Evolutionary conservation across 2,329 filamentous ascomycete species (phyloP).

Genomic region (Aspergillus hiratsukae): DNA sequence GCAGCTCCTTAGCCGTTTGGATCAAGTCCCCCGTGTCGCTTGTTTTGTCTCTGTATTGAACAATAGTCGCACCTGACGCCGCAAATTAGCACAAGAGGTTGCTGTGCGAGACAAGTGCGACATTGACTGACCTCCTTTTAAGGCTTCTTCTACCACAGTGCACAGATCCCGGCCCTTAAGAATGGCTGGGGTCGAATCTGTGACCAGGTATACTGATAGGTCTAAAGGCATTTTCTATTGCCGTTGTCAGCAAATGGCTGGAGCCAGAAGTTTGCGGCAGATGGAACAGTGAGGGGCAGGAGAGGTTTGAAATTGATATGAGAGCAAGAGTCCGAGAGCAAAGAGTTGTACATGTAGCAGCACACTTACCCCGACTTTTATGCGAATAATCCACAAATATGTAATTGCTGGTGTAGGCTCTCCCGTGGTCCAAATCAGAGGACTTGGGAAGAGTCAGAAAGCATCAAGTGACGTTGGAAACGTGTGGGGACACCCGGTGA

Average conservation of each 20-base stretch:
- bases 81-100: conserved; percentile 3
- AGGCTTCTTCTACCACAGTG: conserved; percentile 67
- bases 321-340: not conserved
- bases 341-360: not conserved
- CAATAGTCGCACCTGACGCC: conserved; percentile 63
- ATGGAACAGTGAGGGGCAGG: not conserved
- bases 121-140: conserved; percentile 61
- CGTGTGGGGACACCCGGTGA: conserved; percentile 15
- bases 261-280: conserved; percentile 10
- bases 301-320: not conserved
- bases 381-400: not conserved
- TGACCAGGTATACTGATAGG: conserved; percentile 85
- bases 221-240: conserved; percentile 50
- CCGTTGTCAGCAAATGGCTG: conserved; percentile 2
- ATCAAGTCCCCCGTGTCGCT: conserved; percentile 70
- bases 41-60: conserved; percentile 88
- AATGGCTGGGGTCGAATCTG: conserved; percentile 83
- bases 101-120: not conserved
- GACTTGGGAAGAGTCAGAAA: not conserved
- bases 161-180: conserved; percentile 67
- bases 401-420: not conserved
- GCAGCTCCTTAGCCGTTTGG: conserved; percentile 65
- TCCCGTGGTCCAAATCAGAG: not conserved
- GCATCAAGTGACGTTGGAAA: not conserved
- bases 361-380: not conserved